Evolutionary conservation across 306 rosid species (phyloP).

Genomic region (Castanea mollissima): DNA sequence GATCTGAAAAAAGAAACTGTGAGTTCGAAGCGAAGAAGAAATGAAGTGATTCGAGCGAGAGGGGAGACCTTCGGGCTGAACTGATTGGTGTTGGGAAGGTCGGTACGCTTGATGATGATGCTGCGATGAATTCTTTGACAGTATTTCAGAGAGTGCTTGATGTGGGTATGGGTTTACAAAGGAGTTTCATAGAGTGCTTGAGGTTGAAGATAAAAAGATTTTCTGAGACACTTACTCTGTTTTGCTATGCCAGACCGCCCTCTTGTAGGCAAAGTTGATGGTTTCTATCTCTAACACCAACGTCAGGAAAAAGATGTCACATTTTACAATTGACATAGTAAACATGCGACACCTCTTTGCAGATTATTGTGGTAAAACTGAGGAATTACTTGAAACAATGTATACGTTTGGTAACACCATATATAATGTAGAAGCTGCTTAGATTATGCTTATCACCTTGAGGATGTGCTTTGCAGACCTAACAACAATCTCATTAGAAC

Average conservation of each 20-base stretch:
- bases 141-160: too few relatives aligned
- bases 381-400: neutral
- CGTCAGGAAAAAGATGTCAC: neutral
- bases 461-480: conserved; percentile 93
- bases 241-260: neutral
- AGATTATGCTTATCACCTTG: conserved; percentile 56
- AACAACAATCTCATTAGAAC: conserved; percentile 86
- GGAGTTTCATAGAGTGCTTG: too few relatives aligned
- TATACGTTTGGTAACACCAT: neutral
- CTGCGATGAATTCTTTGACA: too few relatives aligned
- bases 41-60: too few relatives aligned
- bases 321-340: neutral
- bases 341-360: neutral
- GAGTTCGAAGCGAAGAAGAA: too few relatives aligned
- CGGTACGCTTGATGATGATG: too few relatives aligned
- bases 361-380: neutral
- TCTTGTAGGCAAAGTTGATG: neutral
- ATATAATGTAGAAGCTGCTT: conserved; percentile 4
- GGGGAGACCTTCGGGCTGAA: too few relatives aligned
- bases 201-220: too few relatives aligned
- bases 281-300: neutral
- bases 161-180: too few relatives aligned
- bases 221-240: too few relatives aligned
- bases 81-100: too few relatives aligned
- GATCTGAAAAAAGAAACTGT: too few relatives aligned